Base-by-base conservation (phyloP, 192 early-diverging fungal genomes). In the Cetraspora pellucida region DNA sequence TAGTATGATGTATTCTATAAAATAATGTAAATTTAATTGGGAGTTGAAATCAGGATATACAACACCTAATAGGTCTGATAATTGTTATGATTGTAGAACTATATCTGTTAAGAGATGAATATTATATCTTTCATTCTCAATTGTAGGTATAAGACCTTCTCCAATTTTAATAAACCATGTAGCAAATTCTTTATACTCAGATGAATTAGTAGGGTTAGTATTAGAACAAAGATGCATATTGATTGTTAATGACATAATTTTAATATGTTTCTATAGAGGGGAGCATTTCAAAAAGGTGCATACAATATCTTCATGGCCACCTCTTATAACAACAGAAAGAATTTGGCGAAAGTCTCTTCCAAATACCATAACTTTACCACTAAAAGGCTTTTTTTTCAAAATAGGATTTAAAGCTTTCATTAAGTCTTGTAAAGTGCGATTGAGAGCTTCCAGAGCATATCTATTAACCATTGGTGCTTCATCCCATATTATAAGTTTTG, bases 401-500 rank as follows among this genome's bases (percentile, higher is more conserved):
- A 37, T 13, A n/a, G 52, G 54, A 69, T 79, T 68, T 57, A 47
- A 23, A 27, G 46, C 6, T n/a, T 65, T 55, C 47, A 75, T 69
- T 11, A 79, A 21, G 27, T 79, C 78, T 63, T 63, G 43, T 4
- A 79, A 25, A 3, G 44, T 74, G 4, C 13, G 10, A 59, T 74
- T 54, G 14, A 79, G 49, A 52, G 50, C 31, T 61, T 79, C 72
- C 58, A 69, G 17, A 71, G 27, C 23, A 50, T n/a, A n/a, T n/a
- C n/a, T n/a, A n/a, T n/a, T n/a, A n/a, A n/a, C 30, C 75, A 80
- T 80, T 19, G 75, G 70, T 55, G 76, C 75, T 78, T 85, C 81
- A 72, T 82, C 83, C 81, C 81, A 82, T 17, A 85, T 23, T 54
- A 85, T 72, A 31, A 82, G 37, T 17, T 70, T 72, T 9, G 83